A percentile compares a stretch with the other conserved stretches of the same genome.
These are phyloP conservation scores for Camellia japonica DNA, from an alignment of 148 eudicot genomes.

Conservation along the genomic window DNA sequence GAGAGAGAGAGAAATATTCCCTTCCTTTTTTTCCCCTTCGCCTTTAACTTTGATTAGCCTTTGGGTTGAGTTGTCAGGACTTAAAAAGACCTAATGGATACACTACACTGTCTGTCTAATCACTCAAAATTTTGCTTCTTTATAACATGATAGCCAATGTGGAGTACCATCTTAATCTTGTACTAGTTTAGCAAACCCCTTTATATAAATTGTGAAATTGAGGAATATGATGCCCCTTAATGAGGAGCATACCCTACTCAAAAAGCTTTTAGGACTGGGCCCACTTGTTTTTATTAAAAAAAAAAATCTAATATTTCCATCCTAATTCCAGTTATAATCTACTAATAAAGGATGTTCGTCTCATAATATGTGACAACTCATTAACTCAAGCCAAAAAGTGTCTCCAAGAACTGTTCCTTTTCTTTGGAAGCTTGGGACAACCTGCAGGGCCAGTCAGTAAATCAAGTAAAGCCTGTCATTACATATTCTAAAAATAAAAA, in stretches of 20 bases:
- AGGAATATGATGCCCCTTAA: background rate
- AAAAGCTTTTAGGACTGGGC: background rate
- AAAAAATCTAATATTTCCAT: background rate
- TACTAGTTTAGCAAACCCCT: background rate
- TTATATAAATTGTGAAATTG: background rate
- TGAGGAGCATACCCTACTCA: background rate
- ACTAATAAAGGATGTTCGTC: conserved; percentile 7
- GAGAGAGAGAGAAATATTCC: background rate
- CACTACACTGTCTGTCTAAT: background rate
- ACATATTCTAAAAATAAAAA: background rate
- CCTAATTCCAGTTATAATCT: background rate
- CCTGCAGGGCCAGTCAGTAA: background rate
- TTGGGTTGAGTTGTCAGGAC: conserved; percentile 3
- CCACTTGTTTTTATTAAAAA: background rate
- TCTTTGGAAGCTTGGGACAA: background rate
- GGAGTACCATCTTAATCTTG: background rate
- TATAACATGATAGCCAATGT: background rate
- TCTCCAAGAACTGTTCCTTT: conserved; percentile 2
- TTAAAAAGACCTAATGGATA: background rate
- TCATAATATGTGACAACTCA: conserved; percentile 2
- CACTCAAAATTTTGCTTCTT: background rate
- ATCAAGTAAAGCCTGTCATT: background rate
- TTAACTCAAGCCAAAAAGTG: background rate
- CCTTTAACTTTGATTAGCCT: background rate
- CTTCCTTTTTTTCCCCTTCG: background rate